phyloP scores from a whole-genome alignment of 371 early-diverging fungal species.

The Blastocladiella emersonii region DNA sequence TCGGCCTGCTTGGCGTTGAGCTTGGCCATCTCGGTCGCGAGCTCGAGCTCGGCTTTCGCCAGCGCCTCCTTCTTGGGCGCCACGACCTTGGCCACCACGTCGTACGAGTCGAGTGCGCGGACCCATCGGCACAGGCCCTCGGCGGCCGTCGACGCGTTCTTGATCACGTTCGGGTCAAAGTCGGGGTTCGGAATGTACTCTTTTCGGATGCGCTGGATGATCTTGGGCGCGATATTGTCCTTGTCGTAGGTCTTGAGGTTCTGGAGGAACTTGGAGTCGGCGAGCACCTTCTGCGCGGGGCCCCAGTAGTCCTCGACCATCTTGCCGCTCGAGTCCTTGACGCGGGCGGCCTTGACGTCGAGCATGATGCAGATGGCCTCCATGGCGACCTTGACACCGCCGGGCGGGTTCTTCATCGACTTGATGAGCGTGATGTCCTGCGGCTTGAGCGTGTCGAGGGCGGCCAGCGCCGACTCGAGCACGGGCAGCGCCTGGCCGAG shows the following conservation, averaged over 20 bases:
- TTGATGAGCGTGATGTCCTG: conserved; percentile 45
- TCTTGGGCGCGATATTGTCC: conserved; percentile 30
- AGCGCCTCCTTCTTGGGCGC: conserved; percentile 42
- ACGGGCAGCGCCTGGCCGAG: conserved; percentile 42
- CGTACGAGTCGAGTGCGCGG: conserved; percentile 43
- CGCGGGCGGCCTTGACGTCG: conserved; percentile 39
- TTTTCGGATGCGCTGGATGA: conserved; percentile 30
- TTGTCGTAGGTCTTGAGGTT: conserved; percentile 40
- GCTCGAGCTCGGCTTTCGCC: conserved; percentile 31
- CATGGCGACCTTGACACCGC: conserved; percentile 46
- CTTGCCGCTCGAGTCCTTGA: conserved; percentile 36
- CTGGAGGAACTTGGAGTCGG: conserved; percentile 39
- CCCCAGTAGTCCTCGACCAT: conserved; percentile 48
- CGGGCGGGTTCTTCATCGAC: conserved; percentile 47
- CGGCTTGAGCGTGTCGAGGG: conserved; percentile 38
- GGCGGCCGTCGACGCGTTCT: conserved; percentile 45
- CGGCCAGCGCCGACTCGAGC: conserved; percentile 38
- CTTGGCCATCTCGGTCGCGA: conserved; percentile 30
- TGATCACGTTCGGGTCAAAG: conserved; percentile 40
- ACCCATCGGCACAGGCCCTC: conserved; percentile 46
- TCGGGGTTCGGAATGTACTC: conserved; percentile 37
- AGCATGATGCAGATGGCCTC: conserved; percentile 49
- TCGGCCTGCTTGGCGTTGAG: conserved; percentile 31
- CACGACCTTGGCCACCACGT: conserved; percentile 38
- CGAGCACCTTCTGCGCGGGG: conserved; percentile 32